A percentile compares a stretch with the other conserved stretches of the same genome.
Evolutionary conservation across 208 protist species (phyloP).

Genomic region (Histomonas meleagridis): DNA sequence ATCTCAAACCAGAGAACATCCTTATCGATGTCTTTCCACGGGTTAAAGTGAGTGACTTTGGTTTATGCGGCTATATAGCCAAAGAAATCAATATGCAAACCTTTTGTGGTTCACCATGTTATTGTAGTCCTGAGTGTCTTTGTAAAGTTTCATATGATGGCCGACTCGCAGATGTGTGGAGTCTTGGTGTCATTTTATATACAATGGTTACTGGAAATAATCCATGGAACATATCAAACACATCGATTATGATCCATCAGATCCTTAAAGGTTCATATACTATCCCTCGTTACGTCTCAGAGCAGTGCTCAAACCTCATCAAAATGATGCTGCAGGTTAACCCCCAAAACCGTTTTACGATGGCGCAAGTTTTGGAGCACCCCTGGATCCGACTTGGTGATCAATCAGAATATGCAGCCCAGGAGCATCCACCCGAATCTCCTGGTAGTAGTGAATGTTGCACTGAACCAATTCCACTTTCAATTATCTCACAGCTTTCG

Average conservation of each 20-base stretch:
- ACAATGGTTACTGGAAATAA: background rate
- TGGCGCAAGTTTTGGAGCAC: background rate
- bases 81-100: constrained; percentile 30
- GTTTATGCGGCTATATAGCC: background rate
- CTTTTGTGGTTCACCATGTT: background rate
- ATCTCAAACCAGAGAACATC: constrained; percentile 28
- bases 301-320: background rate
- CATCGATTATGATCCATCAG: constrained; percentile 17
- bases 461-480: background rate
- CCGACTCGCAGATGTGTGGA: background rate
- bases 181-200: background rate
- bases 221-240: background rate
- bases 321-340: background rate
- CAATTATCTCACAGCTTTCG: background rate
- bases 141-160: constrained; percentile 9
- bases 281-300: background rate
- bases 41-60: background rate
- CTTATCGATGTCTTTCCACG: background rate
- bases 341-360: background rate
- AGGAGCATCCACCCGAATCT: background rate
- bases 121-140: background rate
- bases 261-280: background rate
- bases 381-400: background rate
- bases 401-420: background rate
- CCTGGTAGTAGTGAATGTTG: background rate